A percentile compares a stretch with the other conserved stretches of the same genome.
Conservation (phyloP, 1,284 basidiomycete species). For the Stereum hirsutum region DNA sequence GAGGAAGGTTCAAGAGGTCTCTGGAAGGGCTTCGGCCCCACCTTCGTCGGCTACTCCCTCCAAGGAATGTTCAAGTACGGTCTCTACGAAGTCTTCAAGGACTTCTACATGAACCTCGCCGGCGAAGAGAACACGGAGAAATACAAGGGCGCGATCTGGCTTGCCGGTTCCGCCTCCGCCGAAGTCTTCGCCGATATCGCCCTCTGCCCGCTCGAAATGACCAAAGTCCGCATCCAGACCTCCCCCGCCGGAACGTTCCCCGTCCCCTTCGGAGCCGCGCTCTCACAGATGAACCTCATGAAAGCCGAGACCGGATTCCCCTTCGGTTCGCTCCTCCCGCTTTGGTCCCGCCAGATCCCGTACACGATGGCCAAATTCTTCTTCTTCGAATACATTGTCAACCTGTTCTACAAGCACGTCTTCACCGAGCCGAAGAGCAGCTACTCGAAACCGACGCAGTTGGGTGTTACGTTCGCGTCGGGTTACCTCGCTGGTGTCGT, state of each 20-base stretch:
- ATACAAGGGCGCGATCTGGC: slow-evolving; percentile 93
- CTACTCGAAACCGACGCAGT: slow-evolving; percentile 65
- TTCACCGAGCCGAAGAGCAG: slow-evolving; percentile 67
- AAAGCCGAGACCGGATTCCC: slow-evolving; percentile 68
- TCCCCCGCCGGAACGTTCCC: slow-evolving; percentile 68
- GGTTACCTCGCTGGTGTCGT: slow-evolving; percentile 79
- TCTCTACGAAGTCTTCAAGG: slow-evolving; percentile 96
- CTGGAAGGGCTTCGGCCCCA: slow-evolving; percentile 91
- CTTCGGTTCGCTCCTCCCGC: slow-evolving; percentile 72
- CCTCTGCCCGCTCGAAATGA: slow-evolving; percentile 77
- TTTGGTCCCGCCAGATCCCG: slow-evolving; percentile 82
- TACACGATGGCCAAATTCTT: slow-evolving; percentile 88
- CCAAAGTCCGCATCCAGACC: slow-evolving; percentile 81
- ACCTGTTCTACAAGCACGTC: slow-evolving; percentile 68
- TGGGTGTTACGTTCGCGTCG: slow-evolving; percentile 73
- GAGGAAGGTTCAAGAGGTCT: slow-evolving; percentile 83
- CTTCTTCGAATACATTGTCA: slow-evolving; percentile 76
- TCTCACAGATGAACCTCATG: slow-evolving; percentile 53
- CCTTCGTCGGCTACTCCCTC: slow-evolving; percentile 88
- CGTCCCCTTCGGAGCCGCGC: slow-evolving; percentile 58
- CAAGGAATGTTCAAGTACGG: slow-evolving; percentile 98
- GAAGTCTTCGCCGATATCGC: slow-evolving; percentile 94
- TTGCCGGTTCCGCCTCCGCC: slow-evolving; percentile 87
- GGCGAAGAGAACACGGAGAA: slow-evolving; percentile 78
- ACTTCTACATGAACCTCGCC: slow-evolving; percentile 77